Percentiles rank a stretch among this genome's conserved stretches.
These are phyloP conservation scores for Metarhizium guizhouense DNA, from an alignment of 2,329 filamentous ascomycete genomes.

Conservation along the genomic window DNA sequence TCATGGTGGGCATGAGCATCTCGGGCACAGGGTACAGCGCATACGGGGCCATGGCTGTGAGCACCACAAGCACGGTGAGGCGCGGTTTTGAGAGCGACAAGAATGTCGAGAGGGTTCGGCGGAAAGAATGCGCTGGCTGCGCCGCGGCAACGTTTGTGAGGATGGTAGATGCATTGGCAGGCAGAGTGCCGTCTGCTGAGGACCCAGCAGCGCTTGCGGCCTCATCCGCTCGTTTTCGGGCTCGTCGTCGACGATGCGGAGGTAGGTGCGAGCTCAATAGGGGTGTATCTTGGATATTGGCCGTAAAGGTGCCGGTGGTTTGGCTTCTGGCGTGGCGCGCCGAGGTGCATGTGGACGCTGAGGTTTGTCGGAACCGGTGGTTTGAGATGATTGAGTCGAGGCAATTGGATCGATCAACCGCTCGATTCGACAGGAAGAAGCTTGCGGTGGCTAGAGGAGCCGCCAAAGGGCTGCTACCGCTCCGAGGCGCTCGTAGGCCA, in stretches of 20 bases:
- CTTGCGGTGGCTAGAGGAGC: conserved; percentile 10
- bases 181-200: conserved; percentile 23
- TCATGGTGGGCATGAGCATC: conserved; percentile 60
- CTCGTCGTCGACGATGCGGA: conserved; percentile 27
- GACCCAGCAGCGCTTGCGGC: neutral
- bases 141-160: conserved; percentile 43
- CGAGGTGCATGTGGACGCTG: conserved; percentile 16
- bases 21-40: conserved; percentile 88
- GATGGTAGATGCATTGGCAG: conserved; percentile 44
- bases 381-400: conserved; percentile 23
- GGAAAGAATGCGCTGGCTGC: conserved; percentile 41
- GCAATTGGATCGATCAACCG: conserved; percentile 27
- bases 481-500: conserved; percentile 15
- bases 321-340: conserved; percentile 2
- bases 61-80: conserved; percentile 80
- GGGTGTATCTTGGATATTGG: conserved; percentile 11
- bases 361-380: conserved; percentile 18
- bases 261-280: conserved; percentile 16
- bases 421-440: conserved; percentile 28
- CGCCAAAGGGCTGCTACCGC: conserved; percentile 8
- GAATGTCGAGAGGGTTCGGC: conserved; percentile 67
- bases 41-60: conserved; percentile 85
- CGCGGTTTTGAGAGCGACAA: conserved; percentile 94
- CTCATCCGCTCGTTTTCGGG: conserved; percentile 15
- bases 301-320: conserved; percentile 8